Evolutionary conservation across 2,329 filamentous ascomycete genomes (phyloP).

Genomic region (Ophiocordyceps robertsii): DNA sequence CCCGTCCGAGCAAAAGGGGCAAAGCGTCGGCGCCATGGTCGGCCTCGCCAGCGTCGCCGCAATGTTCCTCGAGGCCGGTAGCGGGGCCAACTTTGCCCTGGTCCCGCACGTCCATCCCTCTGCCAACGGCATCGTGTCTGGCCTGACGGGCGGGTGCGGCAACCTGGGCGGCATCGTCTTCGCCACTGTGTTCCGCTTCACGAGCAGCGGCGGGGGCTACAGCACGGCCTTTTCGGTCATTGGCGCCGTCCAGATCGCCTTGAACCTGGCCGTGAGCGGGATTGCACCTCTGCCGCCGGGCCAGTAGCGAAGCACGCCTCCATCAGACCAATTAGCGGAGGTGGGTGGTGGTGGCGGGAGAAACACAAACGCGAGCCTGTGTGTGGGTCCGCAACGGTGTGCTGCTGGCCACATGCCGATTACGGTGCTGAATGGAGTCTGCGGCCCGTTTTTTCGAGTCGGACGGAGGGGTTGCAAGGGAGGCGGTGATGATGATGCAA

Average conservation of each 20-base stretch:
- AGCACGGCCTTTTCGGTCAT: constrained; percentile 68
- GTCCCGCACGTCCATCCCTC: constrained; percentile 76
- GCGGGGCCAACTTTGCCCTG: constrained; percentile 76
- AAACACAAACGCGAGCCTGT: too few species aligned
- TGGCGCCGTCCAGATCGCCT: constrained; percentile 56
- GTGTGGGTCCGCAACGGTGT: too few species aligned
- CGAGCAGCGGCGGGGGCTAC: constrained; percentile 48
- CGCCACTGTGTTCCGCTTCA: constrained; percentile 69
- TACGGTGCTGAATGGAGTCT: too few species aligned
- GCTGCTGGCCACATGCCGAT: too few species aligned
- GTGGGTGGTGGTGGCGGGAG: too few species aligned
- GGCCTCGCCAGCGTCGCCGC: constrained; percentile 66
- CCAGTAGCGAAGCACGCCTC: too few species aligned
- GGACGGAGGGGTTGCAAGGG: too few species aligned
- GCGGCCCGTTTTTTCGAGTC: too few species aligned
- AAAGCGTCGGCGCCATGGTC: constrained; percentile 45
- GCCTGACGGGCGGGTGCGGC: constrained; percentile 64
- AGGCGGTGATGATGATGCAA: too few species aligned
- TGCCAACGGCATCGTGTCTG: constrained; percentile 68
- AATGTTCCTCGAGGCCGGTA: constrained; percentile 72
- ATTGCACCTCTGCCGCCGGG: constrained; percentile 28
- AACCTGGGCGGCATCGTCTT: constrained; percentile 81
- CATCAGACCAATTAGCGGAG: too few species aligned
- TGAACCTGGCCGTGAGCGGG: constrained; percentile 52
- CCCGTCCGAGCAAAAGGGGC: constrained; percentile 35